These are phyloP conservation scores for Narthecium ossifragum DNA, from an alignment of 106 monocot species.

Conservation along the genomic window DNA sequence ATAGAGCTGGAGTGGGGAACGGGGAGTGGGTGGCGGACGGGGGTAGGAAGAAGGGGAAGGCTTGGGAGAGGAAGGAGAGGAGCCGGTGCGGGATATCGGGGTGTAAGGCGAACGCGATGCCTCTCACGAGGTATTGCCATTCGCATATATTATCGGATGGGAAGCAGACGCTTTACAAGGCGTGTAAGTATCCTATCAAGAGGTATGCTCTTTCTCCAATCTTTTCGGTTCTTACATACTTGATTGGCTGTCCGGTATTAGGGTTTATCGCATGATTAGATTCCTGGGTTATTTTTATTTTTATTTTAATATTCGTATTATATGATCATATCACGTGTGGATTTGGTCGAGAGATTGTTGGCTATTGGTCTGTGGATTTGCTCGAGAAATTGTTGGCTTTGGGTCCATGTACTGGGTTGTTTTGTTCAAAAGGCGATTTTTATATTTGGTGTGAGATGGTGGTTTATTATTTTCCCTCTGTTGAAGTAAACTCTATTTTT, in stretches of 20 bases:
- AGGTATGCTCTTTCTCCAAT: conserved; percentile 34
- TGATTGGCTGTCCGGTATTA: background rate
- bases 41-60: background rate
- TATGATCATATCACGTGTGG: background rate
- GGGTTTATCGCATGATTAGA: background rate
- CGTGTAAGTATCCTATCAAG: conserved; percentile 28
- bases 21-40: background rate
- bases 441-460: no score
- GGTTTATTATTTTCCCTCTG: no score
- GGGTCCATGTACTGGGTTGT: no score
- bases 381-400: no score
- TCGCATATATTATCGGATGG: conserved; percentile 33
- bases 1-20: background rate
- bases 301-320: background rate
- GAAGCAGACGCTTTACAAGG: conserved; percentile 40
- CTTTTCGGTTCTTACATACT: background rate
- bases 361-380: no score
- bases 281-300: background rate
- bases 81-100: conserved; percentile 19
- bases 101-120: conserved; percentile 39
- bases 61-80: conserved; percentile 2
- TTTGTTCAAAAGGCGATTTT: no score
- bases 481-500: no score
- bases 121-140: conserved; percentile 29
- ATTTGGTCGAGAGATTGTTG: background rate